Base-by-base conservation (phyloP, 2,329 filamentous ascomycete species). In the Metarhizium album region DNA sequence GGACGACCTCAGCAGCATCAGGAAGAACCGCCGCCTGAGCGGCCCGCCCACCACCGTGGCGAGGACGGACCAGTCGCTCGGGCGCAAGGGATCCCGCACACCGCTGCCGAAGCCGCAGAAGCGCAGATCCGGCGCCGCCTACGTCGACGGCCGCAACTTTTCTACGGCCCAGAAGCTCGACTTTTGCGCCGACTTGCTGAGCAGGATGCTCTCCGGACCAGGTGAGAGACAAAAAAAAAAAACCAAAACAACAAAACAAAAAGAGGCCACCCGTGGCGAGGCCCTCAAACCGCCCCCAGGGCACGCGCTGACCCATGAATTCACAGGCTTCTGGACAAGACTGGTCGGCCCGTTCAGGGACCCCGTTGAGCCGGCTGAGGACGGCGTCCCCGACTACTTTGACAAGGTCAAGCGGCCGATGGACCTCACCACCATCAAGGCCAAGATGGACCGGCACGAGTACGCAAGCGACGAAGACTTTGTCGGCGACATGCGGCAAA, bases 311-410 rank as follows among this genome's bases (percentile, higher is more conserved):
- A 47, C 20, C n/a, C n/a, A 42, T 27, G 37, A 2, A 3, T 18
- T 16, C 2, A 23, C 48, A 81, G 79, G 80, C 6, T 83, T 80
- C 62, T 84, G 80, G 80, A 83, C 80, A 0, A 76, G 80, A n/a
- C 70, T 83, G 0, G 79, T 83, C 3, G 78, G 78, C 0, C 78
- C 79, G 0, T 83, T 84, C 63, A 74, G 74, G 43, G 74, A 82
- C 23, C 74, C 80, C 0, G 80, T 83, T 6, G 73, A 80, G 52
- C 79, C 80, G 0, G 59, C 66, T 3, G 68, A 71, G 37, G 78
- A 83, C 55, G 75, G 74, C 18, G 76, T 82, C 2, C 79, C 79
- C 2, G 79, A 83, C 59, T 84, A 84, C 63, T 67, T 80, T 22
- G 72, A 78, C 11, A 80, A 81, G 59, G 67, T 84, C 52, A 78